Evolutionary conservation across 2,329 filamentous ascomycete genomes (phyloP), one percentile per base, ranked within the genome.

Genomic region (Fusarium virguliforme): DNA sequence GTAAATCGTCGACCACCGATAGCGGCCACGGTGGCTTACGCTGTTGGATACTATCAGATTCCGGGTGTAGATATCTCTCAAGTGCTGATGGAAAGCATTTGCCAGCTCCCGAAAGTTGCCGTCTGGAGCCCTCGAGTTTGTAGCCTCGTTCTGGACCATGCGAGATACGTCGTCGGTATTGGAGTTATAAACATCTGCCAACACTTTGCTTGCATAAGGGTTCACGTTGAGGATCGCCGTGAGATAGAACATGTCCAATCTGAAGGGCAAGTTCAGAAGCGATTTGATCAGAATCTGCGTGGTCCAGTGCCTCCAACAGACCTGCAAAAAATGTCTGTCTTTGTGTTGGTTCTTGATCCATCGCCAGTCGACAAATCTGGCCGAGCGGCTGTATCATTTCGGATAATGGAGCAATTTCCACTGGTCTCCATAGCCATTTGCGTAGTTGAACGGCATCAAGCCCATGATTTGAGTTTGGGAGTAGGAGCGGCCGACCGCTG

Each of bases 1-100:
- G 18, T 38, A 62, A 5, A 50, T 34, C 10, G 51, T n/a, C 8
- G 24, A 32, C 40, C 60, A 62, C 8, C 35, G 38, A 38, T 30
- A 26, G 8, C 40, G 60, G 3, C 40, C 60, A 8, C 30, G 40
- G 9, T 32, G 35, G 1, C n/a, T 18, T 3, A 8, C 5, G 13
- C 13, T 13, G 15, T 18, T n/a, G 3, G 12, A 18, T 2, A 13
- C 12, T 4, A 58, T 28, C 8, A 40, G 24, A 3, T 38, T 8
- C 3, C 12, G 15, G 13, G 9, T 9, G 28, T 62, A 62, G 4
- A 50, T 2, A 6, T 22, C 6, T 15, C 26, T 38, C 9, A 58
- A 15, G 13, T 50, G 40, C 9, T 40, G 24, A n/a, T 34, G 37
- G 3, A 57, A 18, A 22, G 13, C n/a, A 8, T n/a, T 10, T 10